Evolutionary conservation across 495 filamentous ascomycete genomes (phyloP).

Genomic region (Aspergillus saccharolyticus): DNA sequence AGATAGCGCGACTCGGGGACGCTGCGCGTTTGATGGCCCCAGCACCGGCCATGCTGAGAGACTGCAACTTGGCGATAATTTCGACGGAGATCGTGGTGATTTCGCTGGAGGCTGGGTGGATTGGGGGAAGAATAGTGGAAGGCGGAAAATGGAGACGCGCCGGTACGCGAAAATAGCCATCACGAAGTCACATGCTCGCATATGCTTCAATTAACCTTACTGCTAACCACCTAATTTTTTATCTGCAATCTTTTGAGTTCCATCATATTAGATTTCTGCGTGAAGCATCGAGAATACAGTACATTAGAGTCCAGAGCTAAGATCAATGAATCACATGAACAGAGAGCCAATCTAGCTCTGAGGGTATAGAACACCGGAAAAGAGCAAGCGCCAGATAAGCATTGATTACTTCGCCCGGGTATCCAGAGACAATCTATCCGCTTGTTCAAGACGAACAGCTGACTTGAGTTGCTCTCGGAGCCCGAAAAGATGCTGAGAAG

Average conservation of each 20-base stretch:
- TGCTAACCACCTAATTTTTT: too few species aligned
- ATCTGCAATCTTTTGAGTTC: too few species aligned
- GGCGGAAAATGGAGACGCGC: slow-evolving; percentile 24
- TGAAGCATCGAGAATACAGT: too few species aligned
- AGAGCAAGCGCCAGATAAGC: slow-evolving; percentile 4
- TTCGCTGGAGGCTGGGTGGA: background rate
- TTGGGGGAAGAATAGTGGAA: background rate
- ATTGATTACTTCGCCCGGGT: slow-evolving; percentile 50
- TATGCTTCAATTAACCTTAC: too few species aligned
- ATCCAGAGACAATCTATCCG: slow-evolving; percentile 61
- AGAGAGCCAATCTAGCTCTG: slow-evolving; percentile 12
- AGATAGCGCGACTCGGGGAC: slow-evolving; percentile 34
- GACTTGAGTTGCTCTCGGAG: slow-evolving; percentile 61
- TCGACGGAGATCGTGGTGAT: background rate
- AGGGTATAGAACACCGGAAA: slow-evolving; percentile 18
- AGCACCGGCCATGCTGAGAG: slow-evolving; percentile 31
- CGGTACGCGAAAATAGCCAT: slow-evolving; percentile 22
- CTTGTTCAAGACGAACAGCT: slow-evolving; percentile 57
- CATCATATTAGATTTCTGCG: background rate
- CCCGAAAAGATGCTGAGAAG: slow-evolving; percentile 52
- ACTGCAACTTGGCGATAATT: slow-evolving; percentile 8
- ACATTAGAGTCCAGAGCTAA: too few species aligned
- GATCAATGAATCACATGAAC: slow-evolving; percentile 11
- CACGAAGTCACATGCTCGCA: slow-evolving; percentile 44
- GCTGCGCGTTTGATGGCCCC: slow-evolving; percentile 31